These are phyloP conservation scores for Breviolum minutum DNA, from an alignment of 73 alveolate genomes.

Conservation along the genomic window DNA sequence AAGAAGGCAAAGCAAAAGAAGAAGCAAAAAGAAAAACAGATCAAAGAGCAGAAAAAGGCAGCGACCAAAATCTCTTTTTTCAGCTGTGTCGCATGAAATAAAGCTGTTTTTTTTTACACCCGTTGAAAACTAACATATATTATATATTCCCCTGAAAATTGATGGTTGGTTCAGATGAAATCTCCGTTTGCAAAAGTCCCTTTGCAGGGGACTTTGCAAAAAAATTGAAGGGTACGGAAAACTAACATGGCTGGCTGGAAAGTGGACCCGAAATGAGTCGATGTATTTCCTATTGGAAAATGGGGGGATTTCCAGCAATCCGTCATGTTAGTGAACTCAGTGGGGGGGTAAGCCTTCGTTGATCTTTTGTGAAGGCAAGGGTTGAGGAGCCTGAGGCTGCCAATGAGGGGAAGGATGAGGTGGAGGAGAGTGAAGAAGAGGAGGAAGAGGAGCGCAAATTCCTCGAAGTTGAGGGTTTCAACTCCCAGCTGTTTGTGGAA, in stretches of 20 bases:
- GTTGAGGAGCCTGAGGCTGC: slow-evolving; percentile 7
- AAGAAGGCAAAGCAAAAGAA: slow-evolving; percentile 61
- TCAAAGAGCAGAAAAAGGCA: slow-evolving; percentile 28
- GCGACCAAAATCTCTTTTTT: background rate
- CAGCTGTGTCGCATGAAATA: background rate
- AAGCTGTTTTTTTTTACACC: background rate
- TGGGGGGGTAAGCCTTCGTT: too few species aligned
- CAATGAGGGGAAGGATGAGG: background rate
- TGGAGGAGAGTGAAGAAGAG: slow-evolving; percentile 17
- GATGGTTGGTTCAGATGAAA: background rate
- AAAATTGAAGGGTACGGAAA: too few species aligned
- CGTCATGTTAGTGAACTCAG: background rate
- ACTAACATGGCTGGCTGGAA: too few species aligned
- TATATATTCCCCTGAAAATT: background rate
- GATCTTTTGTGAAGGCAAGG: background rate
- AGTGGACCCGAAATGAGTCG: too few species aligned
- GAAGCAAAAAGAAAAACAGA: slow-evolving; percentile 63
- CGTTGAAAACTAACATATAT: background rate
- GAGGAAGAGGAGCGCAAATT: background rate
- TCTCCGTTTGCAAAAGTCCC: background rate
- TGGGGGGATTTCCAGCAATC: background rate
- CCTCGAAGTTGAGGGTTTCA: too few species aligned
- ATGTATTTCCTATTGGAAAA: too few species aligned
- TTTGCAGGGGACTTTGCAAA: background rate
- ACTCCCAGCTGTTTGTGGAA: too few species aligned